Conservation (phyloP, 176 grass and related monocot genomes). For the Tuctoria greenei region DNA sequence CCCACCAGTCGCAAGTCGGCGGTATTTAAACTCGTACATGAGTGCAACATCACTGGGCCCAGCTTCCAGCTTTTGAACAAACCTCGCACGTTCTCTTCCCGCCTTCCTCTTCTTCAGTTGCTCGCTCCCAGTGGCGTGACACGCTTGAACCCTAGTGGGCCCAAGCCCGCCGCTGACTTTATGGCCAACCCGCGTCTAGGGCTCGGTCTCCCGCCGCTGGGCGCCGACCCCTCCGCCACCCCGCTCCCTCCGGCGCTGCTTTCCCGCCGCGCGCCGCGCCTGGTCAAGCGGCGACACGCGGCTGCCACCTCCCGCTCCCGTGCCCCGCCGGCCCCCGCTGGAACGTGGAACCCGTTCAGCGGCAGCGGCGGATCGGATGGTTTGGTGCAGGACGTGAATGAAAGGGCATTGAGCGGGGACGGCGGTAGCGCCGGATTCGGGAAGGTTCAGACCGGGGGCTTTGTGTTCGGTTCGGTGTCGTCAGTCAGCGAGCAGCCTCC, state of each 20-base stretch:
- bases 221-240: neutral
- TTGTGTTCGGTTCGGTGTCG: slow-evolving; percentile 41
- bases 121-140: too few species aligned
- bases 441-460: neutral
- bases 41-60: too few species aligned
- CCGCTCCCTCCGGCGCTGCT: neutral
- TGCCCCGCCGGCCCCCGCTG: slow-evolving; percentile 11
- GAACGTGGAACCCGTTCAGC: slow-evolving; percentile 48
- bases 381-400: neutral
- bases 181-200: slow-evolving; percentile 49
- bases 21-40: too few species aligned
- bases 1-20: too few species aligned
- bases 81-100: too few species aligned
- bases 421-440: neutral
- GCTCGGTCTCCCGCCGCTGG: slow-evolving; percentile 30
- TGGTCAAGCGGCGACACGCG: slow-evolving; percentile 45
- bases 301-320: slow-evolving; percentile 16
- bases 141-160: slow-evolving; percentile 35
- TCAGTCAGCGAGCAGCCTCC: slow-evolving; percentile 18
- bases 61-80: too few species aligned
- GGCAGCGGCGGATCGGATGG: slow-evolving; percentile 17
- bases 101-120: too few species aligned
- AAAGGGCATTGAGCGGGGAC: neutral
- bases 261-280: slow-evolving; percentile 26
- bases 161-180: neutral